phyloP scores from a whole-genome alignment of 2,329 filamentous ascomycete genomes.

The Aspergillus jensenii region DNA sequence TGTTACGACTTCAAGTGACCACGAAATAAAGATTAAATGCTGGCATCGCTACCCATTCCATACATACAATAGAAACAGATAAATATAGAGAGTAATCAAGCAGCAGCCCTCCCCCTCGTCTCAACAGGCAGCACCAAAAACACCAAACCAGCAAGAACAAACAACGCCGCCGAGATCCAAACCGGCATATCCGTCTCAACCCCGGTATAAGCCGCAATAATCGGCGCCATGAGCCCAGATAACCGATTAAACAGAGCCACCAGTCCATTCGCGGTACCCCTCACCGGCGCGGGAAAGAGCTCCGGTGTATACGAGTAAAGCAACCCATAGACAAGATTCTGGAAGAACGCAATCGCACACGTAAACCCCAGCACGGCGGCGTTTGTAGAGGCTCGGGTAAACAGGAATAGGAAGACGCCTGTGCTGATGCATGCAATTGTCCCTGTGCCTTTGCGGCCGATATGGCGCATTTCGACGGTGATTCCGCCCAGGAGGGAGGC shows the following conservation, averaged over 20 bases:
- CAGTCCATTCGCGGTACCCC: slow-evolving; percentile 52
- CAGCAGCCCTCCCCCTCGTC: slow-evolving; percentile 15
- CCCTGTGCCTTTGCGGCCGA: neutral
- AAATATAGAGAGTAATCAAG: no score
- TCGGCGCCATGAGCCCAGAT: slow-evolving; percentile 41
- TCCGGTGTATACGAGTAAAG: slow-evolving; percentile 58
- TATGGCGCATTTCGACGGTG: neutral
- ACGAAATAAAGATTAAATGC: no score
- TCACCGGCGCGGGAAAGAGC: slow-evolving; percentile 52
- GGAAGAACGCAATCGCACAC: neutral
- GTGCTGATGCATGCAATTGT: neutral
- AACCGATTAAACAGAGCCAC: slow-evolving; percentile 41
- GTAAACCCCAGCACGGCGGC: slow-evolving; percentile 49
- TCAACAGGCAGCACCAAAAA: slow-evolving; percentile 46
- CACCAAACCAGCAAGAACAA: slow-evolving; percentile 42
- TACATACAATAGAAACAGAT: no score
- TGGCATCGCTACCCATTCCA: no score
- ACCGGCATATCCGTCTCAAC: slow-evolving; percentile 41
- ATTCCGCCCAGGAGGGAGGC: slow-evolving; percentile 59
- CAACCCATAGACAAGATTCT: slow-evolving; percentile 55
- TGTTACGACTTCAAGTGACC: no score
- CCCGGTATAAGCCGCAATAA: slow-evolving; percentile 42
- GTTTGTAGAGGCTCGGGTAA: slow-evolving; percentile 67
- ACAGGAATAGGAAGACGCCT: slow-evolving; percentile 54
- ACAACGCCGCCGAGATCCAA: slow-evolving; percentile 41